Conservation (phyloP, 1,284 basidiomycete genomes). For the Laetiporus sulphureus region DNA sequence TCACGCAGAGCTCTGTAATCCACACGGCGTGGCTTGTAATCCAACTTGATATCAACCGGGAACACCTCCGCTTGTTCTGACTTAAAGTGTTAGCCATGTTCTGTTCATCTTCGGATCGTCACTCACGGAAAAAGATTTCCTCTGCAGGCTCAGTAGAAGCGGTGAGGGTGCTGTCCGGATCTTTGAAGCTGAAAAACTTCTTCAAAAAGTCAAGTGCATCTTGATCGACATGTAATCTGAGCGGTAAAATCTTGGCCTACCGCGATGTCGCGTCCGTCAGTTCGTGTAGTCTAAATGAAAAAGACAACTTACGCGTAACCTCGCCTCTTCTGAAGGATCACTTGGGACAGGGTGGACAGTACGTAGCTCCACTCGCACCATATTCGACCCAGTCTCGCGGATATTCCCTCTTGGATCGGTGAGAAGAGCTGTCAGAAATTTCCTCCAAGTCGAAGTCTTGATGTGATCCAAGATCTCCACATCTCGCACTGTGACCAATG, state of each 20-base stretch:
- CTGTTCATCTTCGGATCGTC: background rate
- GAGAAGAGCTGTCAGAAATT: slow-evolving; percentile 84
- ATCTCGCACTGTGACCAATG: slow-evolving; percentile 60
- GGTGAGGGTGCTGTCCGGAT: slow-evolving; percentile 39
- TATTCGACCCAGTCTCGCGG: slow-evolving; percentile 85
- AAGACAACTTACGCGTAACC: slow-evolving; percentile 60
- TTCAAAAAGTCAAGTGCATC: slow-evolving; percentile 98
- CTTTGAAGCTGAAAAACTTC: slow-evolving; percentile 89
- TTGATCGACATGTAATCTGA: slow-evolving; percentile 94
- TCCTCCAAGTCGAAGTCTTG: slow-evolving; percentile 97
- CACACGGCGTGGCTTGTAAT: slow-evolving; percentile 97
- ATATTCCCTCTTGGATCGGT: slow-evolving; percentile 80
- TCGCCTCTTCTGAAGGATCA: slow-evolving; percentile 69
- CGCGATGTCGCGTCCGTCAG: too few species aligned
- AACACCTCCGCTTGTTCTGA: slow-evolving; percentile 86
- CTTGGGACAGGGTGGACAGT: slow-evolving; percentile 66
- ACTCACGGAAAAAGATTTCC: slow-evolving; percentile 73
- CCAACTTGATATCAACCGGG: slow-evolving; percentile 87
- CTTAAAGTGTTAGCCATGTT: background rate
- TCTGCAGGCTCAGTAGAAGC: slow-evolving; percentile 29
- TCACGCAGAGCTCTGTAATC: slow-evolving; percentile 90
- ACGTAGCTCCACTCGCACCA: slow-evolving; percentile 84
- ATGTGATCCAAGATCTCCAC: slow-evolving; percentile 95
- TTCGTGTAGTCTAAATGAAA: slow-evolving; percentile 1
- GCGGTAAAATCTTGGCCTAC: slow-evolving; percentile 83